These are phyloP conservation scores for Eutrema japonicum DNA, from an alignment of 345 rosid species.

Conservation along the genomic window DNA sequence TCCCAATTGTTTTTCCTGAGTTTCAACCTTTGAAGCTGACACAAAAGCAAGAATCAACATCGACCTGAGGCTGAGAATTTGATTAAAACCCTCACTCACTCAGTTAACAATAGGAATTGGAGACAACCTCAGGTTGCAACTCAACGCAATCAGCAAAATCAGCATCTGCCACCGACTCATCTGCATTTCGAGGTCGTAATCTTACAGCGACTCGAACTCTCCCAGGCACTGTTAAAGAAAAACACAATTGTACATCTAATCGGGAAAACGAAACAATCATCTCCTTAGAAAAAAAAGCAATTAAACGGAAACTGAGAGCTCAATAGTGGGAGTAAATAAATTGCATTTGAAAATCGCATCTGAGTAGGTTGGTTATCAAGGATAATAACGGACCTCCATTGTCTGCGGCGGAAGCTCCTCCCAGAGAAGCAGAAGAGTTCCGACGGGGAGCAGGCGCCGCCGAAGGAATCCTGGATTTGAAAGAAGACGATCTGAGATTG, in stretches of 20 bases:
- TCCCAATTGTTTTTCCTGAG: slow-evolving; percentile 99
- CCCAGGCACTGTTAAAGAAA: slow-evolving; percentile 64
- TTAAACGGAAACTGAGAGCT: neutral
- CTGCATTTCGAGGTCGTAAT: slow-evolving; percentile 86
- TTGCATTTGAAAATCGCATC: neutral
- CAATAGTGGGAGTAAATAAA: slow-evolving; percentile 1
- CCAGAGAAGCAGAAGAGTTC: slow-evolving; percentile 57
- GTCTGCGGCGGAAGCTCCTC: slow-evolving; percentile 41
- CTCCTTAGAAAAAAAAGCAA: neutral
- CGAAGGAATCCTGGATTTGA: slow-evolving; percentile 66
- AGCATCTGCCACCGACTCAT: slow-evolving; percentile 88
- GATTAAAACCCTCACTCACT: neutral
- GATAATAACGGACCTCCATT: slow-evolving; percentile 62
- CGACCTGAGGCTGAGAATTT: neutral
- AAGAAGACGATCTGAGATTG: slow-evolving; percentile 68
- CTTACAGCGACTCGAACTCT: slow-evolving; percentile 97
- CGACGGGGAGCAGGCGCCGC: slow-evolving; percentile 68
- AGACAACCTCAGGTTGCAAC: slow-evolving; percentile 82
- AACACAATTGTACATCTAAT: neutral
- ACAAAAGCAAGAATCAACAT: slow-evolving; percentile 14
- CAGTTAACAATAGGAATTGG: slow-evolving; percentile 7
- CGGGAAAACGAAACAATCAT: neutral
- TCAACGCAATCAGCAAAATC: slow-evolving; percentile 99
- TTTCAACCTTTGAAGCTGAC: slow-evolving; percentile 90
- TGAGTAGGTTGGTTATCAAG: neutral